Evolutionary conservation across 129 eudicot genomes (phyloP).

Genomic region (Tagetes erecta): DNA sequence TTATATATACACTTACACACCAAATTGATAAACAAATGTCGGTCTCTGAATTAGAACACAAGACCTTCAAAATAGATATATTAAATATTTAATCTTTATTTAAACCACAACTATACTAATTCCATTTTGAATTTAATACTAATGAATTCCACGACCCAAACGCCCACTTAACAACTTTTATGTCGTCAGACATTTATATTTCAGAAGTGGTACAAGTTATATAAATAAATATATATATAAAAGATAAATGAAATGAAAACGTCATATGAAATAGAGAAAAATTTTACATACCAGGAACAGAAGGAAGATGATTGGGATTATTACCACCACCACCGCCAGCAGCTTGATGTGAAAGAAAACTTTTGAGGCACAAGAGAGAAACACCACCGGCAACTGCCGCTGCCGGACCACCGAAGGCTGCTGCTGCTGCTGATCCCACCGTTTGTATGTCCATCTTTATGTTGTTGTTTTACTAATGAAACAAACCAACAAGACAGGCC

Average conservation of each 20-base stretch:
- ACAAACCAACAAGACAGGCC: not conserved
- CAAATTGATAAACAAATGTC: too few relatives aligned
- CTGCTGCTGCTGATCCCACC: constrained; percentile 38
- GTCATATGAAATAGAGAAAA: not conserved
- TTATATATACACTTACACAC: too few relatives aligned
- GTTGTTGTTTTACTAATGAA: not conserved
- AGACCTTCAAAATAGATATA: too few relatives aligned
- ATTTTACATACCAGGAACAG: constrained; percentile 34
- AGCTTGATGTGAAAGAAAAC: constrained; percentile 23
- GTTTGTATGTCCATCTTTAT: constrained; percentile 41
- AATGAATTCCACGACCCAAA: too few relatives aligned
- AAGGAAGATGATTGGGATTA: constrained; percentile 23
- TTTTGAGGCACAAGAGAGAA: constrained; percentile 32
- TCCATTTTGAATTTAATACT: too few relatives aligned
- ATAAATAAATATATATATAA: too few relatives aligned
- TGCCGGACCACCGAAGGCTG: constrained; percentile 55
- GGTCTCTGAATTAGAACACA: too few relatives aligned
- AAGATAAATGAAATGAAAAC: not conserved
- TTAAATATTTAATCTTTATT: too few relatives aligned
- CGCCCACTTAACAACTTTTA: too few relatives aligned
- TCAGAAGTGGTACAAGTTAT: too few relatives aligned
- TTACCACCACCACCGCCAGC: constrained; percentile 6
- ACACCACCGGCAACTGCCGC: constrained; percentile 46
- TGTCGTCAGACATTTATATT: too few relatives aligned
- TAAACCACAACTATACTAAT: too few relatives aligned